phyloP scores from a whole-genome alignment of 352 stramenopile species.

The Globisporangium barbulae region DNA sequence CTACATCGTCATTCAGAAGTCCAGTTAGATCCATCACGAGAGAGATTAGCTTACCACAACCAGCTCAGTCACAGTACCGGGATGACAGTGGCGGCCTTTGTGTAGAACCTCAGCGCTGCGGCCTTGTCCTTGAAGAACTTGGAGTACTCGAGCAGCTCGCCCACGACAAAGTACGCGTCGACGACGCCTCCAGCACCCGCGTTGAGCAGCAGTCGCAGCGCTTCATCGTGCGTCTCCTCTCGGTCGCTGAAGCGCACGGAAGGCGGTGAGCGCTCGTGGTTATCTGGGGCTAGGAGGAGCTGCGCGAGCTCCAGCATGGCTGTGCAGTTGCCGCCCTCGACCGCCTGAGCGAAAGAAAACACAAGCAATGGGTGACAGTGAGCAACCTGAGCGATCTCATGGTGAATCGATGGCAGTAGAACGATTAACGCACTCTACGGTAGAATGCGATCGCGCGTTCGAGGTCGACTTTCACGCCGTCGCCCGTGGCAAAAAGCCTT shows the following conservation, averaged over 20 bases:
- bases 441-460: conserved; percentile 55
- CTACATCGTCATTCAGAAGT: conserved; percentile 11
- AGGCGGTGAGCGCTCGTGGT: conserved; percentile 6
- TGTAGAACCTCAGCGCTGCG: conserved; percentile 57
- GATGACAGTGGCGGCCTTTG: conserved; percentile 40
- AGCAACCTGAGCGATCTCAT: background rate
- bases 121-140: conserved; percentile 41
- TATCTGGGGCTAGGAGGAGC: conserved; percentile 29
- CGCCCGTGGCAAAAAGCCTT: conserved; percentile 37
- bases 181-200: conserved; percentile 34
- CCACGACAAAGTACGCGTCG: conserved; percentile 40
- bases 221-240: conserved; percentile 61
- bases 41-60: background rate
- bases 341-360: conserved; percentile 20
- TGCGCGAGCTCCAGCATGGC: conserved; percentile 59
- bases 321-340: conserved; percentile 31
- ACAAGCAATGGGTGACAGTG: background rate
- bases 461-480: conserved; percentile 50
- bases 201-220: conserved; percentile 51
- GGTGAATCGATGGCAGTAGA: background rate
- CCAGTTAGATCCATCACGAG: background rate
- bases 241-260: conserved; percentile 38
- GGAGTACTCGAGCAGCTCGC: conserved; percentile 55
- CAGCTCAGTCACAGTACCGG: conserved; percentile 12
- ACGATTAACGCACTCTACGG: conserved; percentile 26